These are phyloP conservation scores for Fraxinus latifolia DNA, from an alignment of 305 asterid species.

Conservation along the genomic window DNA sequence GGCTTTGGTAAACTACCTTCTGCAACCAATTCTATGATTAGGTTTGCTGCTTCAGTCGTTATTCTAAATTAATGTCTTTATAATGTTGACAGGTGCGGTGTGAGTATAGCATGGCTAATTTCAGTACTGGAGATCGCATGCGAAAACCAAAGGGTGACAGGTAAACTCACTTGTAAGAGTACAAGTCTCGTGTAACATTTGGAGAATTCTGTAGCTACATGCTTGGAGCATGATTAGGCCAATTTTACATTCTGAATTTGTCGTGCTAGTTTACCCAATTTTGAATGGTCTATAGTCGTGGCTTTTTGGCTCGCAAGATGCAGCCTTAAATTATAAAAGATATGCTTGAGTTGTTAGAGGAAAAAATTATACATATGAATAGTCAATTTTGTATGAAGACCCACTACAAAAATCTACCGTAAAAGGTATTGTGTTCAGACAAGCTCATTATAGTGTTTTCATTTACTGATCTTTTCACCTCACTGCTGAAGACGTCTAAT, in stretches of 20 bases:
- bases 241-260: background rate
- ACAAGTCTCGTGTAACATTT: slow-evolving; percentile 3
- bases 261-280: background rate
- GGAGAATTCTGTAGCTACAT: slow-evolving; percentile 1
- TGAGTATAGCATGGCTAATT: slow-evolving; percentile 97
- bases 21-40: slow-evolving; percentile 12
- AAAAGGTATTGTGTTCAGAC: background rate
- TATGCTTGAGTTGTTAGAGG: background rate
- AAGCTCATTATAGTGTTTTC: background rate
- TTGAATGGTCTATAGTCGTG: background rate
- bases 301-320: background rate
- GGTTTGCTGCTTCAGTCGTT: slow-evolving; percentile 12
- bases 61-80: slow-evolving; percentile 12
- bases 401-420: background rate
- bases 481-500: background rate
- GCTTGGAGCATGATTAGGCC: background rate
- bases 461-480: background rate
- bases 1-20: slow-evolving; percentile 66
- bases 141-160: slow-evolving; percentile 93
- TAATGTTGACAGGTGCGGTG: slow-evolving; percentile 65
- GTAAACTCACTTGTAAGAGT: slow-evolving; percentile 36
- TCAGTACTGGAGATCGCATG: slow-evolving; percentile 93
- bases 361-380: background rate
- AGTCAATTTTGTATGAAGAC: background rate
- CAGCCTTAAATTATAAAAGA: background rate